A percentile compares a stretch with the other conserved stretches of the same genome.
These are phyloP conservation scores for Arthrobotrys conoides DNA, from an alignment of 2,329 filamentous ascomycete genomes.

Conservation along the genomic window DNA sequence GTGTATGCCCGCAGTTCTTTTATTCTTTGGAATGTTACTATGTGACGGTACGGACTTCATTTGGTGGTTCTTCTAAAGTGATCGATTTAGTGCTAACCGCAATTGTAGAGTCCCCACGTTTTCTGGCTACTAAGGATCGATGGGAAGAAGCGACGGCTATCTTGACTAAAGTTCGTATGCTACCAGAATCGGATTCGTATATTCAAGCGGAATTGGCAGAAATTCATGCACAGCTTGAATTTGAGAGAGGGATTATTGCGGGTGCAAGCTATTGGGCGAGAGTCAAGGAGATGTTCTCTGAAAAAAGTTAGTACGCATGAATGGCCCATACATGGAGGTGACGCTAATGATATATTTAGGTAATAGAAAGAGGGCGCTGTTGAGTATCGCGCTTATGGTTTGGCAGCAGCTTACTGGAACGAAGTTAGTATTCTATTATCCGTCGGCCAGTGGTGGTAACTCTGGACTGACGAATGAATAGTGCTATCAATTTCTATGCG, in stretches of 20 bases:
- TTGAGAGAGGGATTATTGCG: conserved; percentile 73
- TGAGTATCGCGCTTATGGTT: conserved; percentile 76
- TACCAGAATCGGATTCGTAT: conserved; percentile 72
- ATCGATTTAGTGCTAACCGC: not conserved
- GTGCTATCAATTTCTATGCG: conserved; percentile 78
- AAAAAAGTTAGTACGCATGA: conserved; percentile 68
- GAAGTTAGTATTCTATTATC: conserved; percentile 44
- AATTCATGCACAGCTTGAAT: conserved; percentile 75
- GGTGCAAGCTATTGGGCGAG: conserved; percentile 72
- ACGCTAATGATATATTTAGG: conserved; percentile 43
- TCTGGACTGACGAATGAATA: conserved; percentile 69
- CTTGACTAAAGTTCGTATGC: conserved; percentile 73
- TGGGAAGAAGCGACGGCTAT: conserved; percentile 76
- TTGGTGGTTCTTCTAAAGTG: not conserved
- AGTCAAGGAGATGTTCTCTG: conserved; percentile 76
- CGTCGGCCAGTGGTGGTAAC: too few relatives aligned
- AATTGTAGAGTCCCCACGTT: conserved; percentile 75
- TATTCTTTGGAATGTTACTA: conserved; percentile 75
- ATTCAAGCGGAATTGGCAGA: conserved; percentile 75
- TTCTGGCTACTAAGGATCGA: conserved; percentile 77
- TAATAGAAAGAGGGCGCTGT: conserved; percentile 76
- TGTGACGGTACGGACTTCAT: conserved; percentile 66
- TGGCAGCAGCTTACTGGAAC: conserved; percentile 80
- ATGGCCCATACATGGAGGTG: conserved; percentile 64
- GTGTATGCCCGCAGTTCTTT: conserved; percentile 74